Evolutionary conservation across 768 basidiomycete species (phyloP).

Genomic region (Termitomyces sp.): DNA sequence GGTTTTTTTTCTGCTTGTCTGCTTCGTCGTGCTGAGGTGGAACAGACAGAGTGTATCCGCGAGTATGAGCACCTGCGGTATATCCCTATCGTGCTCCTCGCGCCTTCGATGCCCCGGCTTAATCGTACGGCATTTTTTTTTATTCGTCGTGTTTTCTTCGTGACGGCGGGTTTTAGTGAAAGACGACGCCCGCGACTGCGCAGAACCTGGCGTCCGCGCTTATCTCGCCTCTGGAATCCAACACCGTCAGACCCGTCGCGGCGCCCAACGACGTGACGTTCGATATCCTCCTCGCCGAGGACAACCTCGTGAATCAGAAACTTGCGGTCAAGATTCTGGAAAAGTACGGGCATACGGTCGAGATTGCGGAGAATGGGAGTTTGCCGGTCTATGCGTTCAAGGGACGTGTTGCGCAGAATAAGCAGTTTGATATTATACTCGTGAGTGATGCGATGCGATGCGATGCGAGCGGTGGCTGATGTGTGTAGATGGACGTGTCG

Average conservation of each 20-base stretch:
- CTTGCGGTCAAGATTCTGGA: constrained; percentile 95
- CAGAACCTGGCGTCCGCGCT: constrained; percentile 91
- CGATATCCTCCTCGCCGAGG: constrained; percentile 94
- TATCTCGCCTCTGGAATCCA: constrained; percentile 90
- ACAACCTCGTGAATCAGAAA: constrained; percentile 95
- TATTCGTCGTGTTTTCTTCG: neutral
- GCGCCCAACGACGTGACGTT: constrained; percentile 82
- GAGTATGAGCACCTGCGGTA: constrained; percentile 94
- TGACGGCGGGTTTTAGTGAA: constrained; percentile 49
- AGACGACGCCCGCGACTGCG: constrained; percentile 80
- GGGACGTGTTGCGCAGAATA: constrained; percentile 57
- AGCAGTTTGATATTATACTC: constrained; percentile 88
- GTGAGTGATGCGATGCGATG: constrained; percentile 49
- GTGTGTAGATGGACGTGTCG: constrained; percentile 86
- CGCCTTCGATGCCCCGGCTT: constrained; percentile 69
- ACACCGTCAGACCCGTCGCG: constrained; percentile 84
- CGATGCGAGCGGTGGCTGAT: too few species aligned
- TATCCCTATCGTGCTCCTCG: constrained; percentile 90
- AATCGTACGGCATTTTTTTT: constrained; percentile 47
- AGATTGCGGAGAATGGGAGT: constrained; percentile 96
- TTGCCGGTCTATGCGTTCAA: constrained; percentile 92
- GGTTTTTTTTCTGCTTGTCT: constrained; percentile 24
- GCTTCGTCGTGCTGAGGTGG: too few species aligned
- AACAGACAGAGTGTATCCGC: constrained; percentile 80
- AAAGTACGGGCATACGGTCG: constrained; percentile 91